Base-by-base conservation (phyloP, 495 filamentous ascomycete genomes). In the Penicillium odoratum region DNA sequence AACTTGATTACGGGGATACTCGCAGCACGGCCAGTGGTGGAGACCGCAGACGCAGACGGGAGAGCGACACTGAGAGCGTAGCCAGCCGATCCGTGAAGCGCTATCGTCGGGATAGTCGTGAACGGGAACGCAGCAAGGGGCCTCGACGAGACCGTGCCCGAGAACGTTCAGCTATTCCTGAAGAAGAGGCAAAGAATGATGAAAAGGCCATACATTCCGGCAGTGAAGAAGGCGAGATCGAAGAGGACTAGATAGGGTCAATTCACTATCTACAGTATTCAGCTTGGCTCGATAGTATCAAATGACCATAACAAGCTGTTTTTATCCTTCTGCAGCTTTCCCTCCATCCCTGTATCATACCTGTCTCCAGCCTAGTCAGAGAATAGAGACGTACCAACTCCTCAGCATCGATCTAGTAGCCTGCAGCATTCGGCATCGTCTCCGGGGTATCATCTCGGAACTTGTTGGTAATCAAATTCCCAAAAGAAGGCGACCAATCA, bases 161-260 rank as follows among this genome's bases (percentile, higher is more conserved):
- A 54, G 81, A 80, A 69, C 84, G 76, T 49, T 74, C 75, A 46
- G 66, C 73, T 44, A 70, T 75, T 44, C 60, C 66, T n/a, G 64
- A 62, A 38, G 60, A 76, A 30, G 66, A 76, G 25, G 74, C 74
- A 25, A 75, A 76, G 29, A 83, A 86, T 62, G 83, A 91, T 57
- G 88, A 93, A 55, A 78, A 83, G 57, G 82, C 82, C 2, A 82
- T 90, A 21, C 85, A 88, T 65, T 89, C 87, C 40, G 94, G 95
- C 34, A 98, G 94, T 64, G 94, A 98, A 74, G 94, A 98, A 73
- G 94, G 94, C 28, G 94, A 98, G 77, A 97, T 98, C 62, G 94
- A 96, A 68, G 94, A 97, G 76, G 92, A 95, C 60, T 91, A 55
- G 29, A 47, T 47, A 3, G 7, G 21, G 42, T 28, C n/a, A n/a